These are phyloP conservation scores for Oryza meyeriana DNA, from an alignment of 176 grass and related monocot species.

Conservation along the genomic window DNA sequence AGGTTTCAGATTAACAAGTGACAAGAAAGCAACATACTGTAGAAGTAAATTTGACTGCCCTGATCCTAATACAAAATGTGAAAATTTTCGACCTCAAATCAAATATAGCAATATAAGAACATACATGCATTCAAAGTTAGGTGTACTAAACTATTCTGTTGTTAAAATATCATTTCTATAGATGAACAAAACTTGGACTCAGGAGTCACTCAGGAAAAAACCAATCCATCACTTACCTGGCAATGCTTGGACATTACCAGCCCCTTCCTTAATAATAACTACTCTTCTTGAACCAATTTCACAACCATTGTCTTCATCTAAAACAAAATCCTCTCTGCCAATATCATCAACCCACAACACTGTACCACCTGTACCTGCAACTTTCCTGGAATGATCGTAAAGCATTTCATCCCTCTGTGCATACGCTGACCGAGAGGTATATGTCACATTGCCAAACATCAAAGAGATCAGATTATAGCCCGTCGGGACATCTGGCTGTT, in stretches of 20 bases:
- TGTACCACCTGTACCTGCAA: slow-evolving; percentile 45
- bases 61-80: not conserved
- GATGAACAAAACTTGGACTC: not conserved
- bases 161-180: not conserved
- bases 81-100: not conserved
- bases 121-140: not conserved
- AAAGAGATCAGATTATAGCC: slow-evolving; percentile 86
- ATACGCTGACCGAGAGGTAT: slow-evolving; percentile 56
- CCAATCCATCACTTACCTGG: slow-evolving; percentile 44
- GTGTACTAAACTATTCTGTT: not conserved
- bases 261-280: slow-evolving; percentile 88
- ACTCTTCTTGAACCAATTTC: slow-evolving; percentile 53
- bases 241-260: slow-evolving; percentile 51
- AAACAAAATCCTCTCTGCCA: slow-evolving; percentile 23
- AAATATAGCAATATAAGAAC: slow-evolving; percentile 2
- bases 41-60: not conserved
- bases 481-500: slow-evolving; percentile 70
- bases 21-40: not conserved
- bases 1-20: not conserved
- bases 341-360: slow-evolving; percentile 63
- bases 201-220: not conserved
- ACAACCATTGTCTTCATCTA: slow-evolving; percentile 8
- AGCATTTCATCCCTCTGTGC: slow-evolving; percentile 78
- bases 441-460: slow-evolving; percentile 70
- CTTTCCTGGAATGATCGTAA: slow-evolving; percentile 51